Conservation (phyloP, 2,329 filamentous ascomycete species). For the Penicillium sp. region DNA sequence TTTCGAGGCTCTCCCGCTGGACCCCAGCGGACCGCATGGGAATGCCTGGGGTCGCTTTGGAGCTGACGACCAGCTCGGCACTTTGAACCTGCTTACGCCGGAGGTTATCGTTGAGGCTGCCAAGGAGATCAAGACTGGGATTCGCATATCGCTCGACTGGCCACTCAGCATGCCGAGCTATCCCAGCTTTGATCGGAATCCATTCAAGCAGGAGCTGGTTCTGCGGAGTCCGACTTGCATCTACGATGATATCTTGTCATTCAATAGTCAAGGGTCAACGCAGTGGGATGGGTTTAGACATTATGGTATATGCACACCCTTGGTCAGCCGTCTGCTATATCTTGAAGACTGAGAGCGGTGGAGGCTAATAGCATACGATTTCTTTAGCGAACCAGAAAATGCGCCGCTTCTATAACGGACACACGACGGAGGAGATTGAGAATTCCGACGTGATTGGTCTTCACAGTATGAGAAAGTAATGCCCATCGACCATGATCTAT, state of each 20-base stretch:
- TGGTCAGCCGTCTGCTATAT: neutral
- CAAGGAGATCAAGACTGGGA: constrained; percentile 43
- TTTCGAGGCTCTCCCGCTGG: constrained; percentile 23
- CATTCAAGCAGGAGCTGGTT: constrained; percentile 25
- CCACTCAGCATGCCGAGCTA: constrained; percentile 25
- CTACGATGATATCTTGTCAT: constrained; percentile 25
- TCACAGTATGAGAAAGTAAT: constrained; percentile 15
- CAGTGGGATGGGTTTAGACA: constrained; percentile 31
- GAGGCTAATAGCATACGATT: neutral
- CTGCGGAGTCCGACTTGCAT: constrained; percentile 22
- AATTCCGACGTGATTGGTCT: constrained; percentile 22
- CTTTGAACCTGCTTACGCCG: constrained; percentile 56
- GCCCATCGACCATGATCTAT: neutral
- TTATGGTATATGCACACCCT: constrained; percentile 16
- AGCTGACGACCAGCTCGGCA: constrained; percentile 53
- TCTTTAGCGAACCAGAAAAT: constrained; percentile 22
- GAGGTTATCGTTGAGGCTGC: constrained; percentile 44
- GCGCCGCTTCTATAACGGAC: constrained; percentile 25
- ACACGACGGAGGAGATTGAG: constrained; percentile 24
- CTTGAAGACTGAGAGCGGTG: neutral
- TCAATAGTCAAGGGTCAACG: constrained; percentile 26
- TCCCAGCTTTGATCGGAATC: constrained; percentile 26
- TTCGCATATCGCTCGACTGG: constrained; percentile 30
- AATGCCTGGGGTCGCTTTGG: constrained; percentile 61
- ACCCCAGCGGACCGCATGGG: constrained; percentile 46